Conservation (phyloP, 176 grass and related monocot species). For the Rhipidocladum racemiflorum region DNA sequence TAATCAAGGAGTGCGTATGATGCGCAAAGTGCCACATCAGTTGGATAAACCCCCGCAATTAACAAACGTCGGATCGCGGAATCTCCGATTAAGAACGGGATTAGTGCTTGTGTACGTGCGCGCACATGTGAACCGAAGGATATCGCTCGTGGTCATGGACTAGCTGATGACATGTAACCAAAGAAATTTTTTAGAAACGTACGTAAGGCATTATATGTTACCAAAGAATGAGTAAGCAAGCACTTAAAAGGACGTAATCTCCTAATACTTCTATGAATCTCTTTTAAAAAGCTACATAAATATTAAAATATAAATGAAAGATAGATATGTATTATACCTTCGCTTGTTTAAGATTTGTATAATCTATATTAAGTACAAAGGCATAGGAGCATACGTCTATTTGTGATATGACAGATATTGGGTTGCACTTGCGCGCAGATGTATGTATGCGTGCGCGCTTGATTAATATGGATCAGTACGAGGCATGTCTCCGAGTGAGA, state of each 20-base stretch:
- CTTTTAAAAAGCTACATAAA: no score
- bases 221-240: conserved; percentile 28
- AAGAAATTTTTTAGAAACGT: no score
- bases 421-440: not conserved
- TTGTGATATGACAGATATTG: conserved; percentile 16
- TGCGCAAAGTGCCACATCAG: conserved; percentile 33
- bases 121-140: not conserved
- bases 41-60: conserved; percentile 47
- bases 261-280: no score
- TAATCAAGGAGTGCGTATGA: not conserved
- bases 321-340: no score
- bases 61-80: conserved; percentile 14
- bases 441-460: no score
- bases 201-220: not conserved
- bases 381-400: no score
- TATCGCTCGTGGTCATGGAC: not conserved
- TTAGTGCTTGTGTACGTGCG: conserved; percentile 11
- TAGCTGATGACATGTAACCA: not conserved
- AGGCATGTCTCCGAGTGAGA: not conserved
- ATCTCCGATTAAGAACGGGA: conserved; percentile 21
- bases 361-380: no score
- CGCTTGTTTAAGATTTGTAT: no score
- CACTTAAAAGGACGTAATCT: conserved; percentile 29
- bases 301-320: no score
- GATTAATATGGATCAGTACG: no score